phyloP scores from a whole-genome alignment of 1,139 yeast genomes.

The Arxiozyma slooffiae region DNA sequence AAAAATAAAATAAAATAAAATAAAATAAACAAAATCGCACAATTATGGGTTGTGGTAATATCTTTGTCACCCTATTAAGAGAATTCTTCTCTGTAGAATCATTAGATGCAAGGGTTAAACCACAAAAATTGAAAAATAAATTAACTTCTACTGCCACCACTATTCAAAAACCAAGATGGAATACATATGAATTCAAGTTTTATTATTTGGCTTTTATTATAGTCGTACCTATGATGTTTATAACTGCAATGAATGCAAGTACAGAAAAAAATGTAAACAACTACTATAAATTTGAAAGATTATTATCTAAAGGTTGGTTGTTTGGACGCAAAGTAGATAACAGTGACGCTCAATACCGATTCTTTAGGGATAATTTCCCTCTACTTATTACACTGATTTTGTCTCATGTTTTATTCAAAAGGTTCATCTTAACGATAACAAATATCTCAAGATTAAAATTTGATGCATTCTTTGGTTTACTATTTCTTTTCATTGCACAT shows the following conservation, averaged over 20 bases:
- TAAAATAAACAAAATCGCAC: too few species aligned
- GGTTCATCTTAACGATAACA: slow-evolving; percentile 19
- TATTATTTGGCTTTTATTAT: slow-evolving; percentile 54
- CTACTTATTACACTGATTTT: slow-evolving; percentile 45
- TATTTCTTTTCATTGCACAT: slow-evolving; percentile 66
- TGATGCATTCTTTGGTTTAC: slow-evolving; percentile 62
- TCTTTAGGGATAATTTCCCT: slow-evolving; percentile 73
- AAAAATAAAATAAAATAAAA: background rate
- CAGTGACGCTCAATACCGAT: slow-evolving; percentile 80
- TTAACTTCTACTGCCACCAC: background rate
- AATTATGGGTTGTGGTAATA: background rate
- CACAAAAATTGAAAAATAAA: slow-evolving; percentile 32
- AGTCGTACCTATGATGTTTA: slow-evolving; percentile 73
- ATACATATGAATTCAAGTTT: slow-evolving; percentile 58
- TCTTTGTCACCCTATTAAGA: slow-evolving; percentile 6
- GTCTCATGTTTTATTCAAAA: slow-evolving; percentile 45
- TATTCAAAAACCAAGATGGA: slow-evolving; percentile 48
- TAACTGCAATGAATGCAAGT: slow-evolving; percentile 74
- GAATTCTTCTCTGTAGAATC: slow-evolving; percentile 62
- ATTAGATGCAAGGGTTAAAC: slow-evolving; percentile 61
- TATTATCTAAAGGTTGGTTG: slow-evolving; percentile 65
- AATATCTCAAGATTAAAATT: slow-evolving; percentile 40
- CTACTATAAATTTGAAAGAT: slow-evolving; percentile 50
- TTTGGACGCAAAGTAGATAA: slow-evolving; percentile 78
- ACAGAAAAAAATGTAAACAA: slow-evolving; percentile 62